Evolutionary conservation across 2,329 filamentous ascomycete genomes (phyloP).

Genomic region (Clonostachys rhizophaga): DNA sequence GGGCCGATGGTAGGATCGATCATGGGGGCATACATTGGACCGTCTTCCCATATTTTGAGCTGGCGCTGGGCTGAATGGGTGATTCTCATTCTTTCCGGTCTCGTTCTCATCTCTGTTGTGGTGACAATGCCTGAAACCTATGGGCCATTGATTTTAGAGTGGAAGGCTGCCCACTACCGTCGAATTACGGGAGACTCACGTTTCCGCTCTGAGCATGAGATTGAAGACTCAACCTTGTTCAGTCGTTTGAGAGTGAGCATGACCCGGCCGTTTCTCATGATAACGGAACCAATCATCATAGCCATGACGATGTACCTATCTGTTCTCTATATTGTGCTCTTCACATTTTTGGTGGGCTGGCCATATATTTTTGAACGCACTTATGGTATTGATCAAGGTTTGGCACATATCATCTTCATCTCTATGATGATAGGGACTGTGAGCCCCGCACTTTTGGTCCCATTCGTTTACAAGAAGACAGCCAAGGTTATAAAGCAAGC

Average conservation of each 20-base stretch:
- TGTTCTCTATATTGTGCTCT: constrained; percentile 47
- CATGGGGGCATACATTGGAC: constrained; percentile 60
- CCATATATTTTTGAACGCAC: constrained; percentile 38
- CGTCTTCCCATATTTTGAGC: constrained; percentile 35
- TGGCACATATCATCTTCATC: constrained; percentile 36
- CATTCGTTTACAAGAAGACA: constrained; percentile 24
- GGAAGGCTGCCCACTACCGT: constrained; percentile 55
- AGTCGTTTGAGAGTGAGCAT: constrained; percentile 42
- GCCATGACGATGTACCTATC: constrained; percentile 44
- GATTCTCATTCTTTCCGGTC: constrained; percentile 57
- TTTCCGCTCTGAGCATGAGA: constrained; percentile 61
- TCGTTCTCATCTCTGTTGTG: constrained; percentile 49
- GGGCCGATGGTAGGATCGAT: constrained; percentile 34
- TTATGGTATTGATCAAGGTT: constrained; percentile 33
- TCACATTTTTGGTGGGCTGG: constrained; percentile 48
- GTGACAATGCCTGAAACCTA: constrained; percentile 66
- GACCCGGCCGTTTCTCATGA: constrained; percentile 32
- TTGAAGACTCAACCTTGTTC: constrained; percentile 41
- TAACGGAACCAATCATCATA: constrained; percentile 29
- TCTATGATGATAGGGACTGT: constrained; percentile 35
- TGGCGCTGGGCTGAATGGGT: constrained; percentile 66
- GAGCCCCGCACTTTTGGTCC: constrained; percentile 21
- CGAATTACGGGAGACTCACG: constrained; percentile 56
- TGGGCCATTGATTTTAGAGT: constrained; percentile 46
- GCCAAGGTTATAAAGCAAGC: neutral